A percentile compares a stretch with the other conserved stretches of the same genome.
Conservation (phyloP, 164 flowering plant species). For the Warburgia ugandensis region DNA sequence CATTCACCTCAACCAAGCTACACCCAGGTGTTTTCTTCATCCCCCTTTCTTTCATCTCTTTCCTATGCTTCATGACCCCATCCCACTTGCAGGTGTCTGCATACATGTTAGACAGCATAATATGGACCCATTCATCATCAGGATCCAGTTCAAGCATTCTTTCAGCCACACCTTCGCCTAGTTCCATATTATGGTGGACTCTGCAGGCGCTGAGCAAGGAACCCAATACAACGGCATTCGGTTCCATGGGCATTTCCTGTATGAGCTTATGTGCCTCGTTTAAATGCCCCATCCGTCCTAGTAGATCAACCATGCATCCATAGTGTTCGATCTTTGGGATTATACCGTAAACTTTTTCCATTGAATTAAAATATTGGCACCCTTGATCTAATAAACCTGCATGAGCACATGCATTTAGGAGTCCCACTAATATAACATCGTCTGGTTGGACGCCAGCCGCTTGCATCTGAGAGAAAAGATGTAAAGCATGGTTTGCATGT, state of each 20-base stretch:
- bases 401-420: constrained; percentile 26
- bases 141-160: constrained; percentile 26
- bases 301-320: constrained; percentile 28
- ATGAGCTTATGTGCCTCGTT: constrained; percentile 21
- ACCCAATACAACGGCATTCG: constrained; percentile 27
- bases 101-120: constrained; percentile 27
- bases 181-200: constrained; percentile 23
- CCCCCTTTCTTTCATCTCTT: constrained; percentile 23
- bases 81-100: constrained; percentile 24
- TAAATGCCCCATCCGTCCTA: constrained; percentile 20
- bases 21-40: constrained; percentile 25
- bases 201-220: constrained; percentile 26
- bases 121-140: constrained; percentile 20
- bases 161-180: constrained; percentile 22
- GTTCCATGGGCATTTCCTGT: constrained; percentile 20
- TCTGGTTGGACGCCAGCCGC: constrained; percentile 17
- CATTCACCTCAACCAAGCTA: constrained; percentile 18
- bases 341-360: constrained; percentile 12
- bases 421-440: constrained; percentile 19
- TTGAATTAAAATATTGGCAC: constrained; percentile 8
- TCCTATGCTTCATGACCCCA: constrained; percentile 19
- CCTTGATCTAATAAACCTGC: constrained; percentile 26
- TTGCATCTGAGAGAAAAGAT: constrained; percentile 17
- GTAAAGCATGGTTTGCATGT: constrained; percentile 15
- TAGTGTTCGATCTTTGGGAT: constrained; percentile 23